Evolutionary conservation across 106 monocot genomes (phyloP).

Genomic region (Acanthochlamys bracteata): DNA sequence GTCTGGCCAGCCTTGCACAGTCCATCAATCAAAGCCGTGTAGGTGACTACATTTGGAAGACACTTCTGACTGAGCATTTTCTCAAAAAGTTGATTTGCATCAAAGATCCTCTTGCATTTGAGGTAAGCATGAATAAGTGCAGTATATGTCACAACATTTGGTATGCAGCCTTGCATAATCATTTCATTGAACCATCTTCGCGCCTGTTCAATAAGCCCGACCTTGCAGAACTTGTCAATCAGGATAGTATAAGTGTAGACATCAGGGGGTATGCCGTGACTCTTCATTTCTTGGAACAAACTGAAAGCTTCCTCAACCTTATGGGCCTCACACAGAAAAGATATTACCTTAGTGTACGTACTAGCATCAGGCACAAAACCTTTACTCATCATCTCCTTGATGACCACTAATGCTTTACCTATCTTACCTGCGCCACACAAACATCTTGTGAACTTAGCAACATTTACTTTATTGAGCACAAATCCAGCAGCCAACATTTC

Average conservation of each 20-base stretch:
- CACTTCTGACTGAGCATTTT: conserved; percentile 59
- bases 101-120: conserved; percentile 44
- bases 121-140: conserved; percentile 84
- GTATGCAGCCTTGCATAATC: conserved; percentile 62
- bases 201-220: conserved; percentile 80
- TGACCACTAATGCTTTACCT: conserved; percentile 60
- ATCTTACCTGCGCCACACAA: conserved; percentile 65
- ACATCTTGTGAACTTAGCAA: conserved; percentile 55
- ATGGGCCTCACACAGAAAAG: conserved; percentile 47
- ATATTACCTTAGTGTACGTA: conserved; percentile 77
- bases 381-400: conserved; percentile 76
- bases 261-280: conserved; percentile 56
- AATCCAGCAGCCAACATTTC: conserved; percentile 76
- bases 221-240: conserved; percentile 91
- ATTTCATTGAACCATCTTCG: conserved; percentile 76
- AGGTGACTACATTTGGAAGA: conserved; percentile 73
- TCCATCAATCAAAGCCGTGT: conserved; percentile 85
- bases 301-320: conserved; percentile 74
- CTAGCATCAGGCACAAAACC: conserved; percentile 87
- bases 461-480: conserved; percentile 93
- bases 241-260: conserved; percentile 89
- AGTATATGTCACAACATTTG: conserved; percentile 91
- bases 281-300: conserved; percentile 92
- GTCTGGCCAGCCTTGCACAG: conserved; percentile 76
- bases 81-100: conserved; percentile 73